Base-by-base conservation (phyloP, 2,329 filamentous ascomycete species). In the Cucurbitaria berberidis region DNA sequence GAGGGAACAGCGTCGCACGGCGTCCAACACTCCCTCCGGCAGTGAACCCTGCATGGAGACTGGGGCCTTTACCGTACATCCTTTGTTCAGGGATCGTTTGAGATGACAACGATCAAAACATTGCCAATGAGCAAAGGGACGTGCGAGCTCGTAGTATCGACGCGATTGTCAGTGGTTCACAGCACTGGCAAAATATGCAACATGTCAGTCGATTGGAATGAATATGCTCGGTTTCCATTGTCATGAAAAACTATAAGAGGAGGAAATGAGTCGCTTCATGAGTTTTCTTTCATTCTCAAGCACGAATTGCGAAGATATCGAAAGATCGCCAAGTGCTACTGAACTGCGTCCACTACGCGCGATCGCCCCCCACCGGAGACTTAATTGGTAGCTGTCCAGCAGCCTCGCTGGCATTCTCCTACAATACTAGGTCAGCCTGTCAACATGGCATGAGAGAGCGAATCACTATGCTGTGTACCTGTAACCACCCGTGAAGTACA, bases 1-100 rank as follows among this genome's bases (percentile, higher is more conserved):
- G 70, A 74, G 67, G 69, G 61, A 63, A 55, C 54, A 36, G 48
- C 54, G 72, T 74, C 63, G 51, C 67, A 74, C 67, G 24, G 61
- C 64, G 55, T 71, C 70, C 70, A 74, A 71, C 69, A 63, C 59
- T 62, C 56, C 48, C 63, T 53, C 59, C 62, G 64, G 40, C 65
- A 15, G 16, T 64, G 53, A 64, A 66, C 66, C 66, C 62, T 74
- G 68, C 61, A 63, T 61, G 35, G 48, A 47, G 22, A 52, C 58
- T 49, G 39, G 57, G 45, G 45, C 41, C 32, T 59, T 42, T 53
- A 38, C 42, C 36, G 49, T 48, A 45, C 41, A 36, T 36, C 52
- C 61, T 66, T 64, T 60, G 51, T 59, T 34, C 39, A 48, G 38
- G 22, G 26, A 18, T 10, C 3, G 27, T 16, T 40, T 55, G 35